Conservation (phyloP, 805 yeast genomes). For the Yarrowia yakushimensis region DNA sequence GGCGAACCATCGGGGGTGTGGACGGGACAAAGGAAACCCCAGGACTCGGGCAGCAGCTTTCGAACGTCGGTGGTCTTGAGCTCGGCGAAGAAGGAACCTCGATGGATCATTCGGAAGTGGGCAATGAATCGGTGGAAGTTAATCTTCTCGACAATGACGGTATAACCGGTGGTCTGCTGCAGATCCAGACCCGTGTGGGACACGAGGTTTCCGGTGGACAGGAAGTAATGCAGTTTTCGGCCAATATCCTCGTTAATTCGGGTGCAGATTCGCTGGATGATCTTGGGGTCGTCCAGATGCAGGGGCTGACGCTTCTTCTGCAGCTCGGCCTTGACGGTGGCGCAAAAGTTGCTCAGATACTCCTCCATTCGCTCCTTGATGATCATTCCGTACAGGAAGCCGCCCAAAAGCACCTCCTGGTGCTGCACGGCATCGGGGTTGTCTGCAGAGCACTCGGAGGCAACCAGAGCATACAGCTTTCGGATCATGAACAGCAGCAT, state of each 20-base stretch:
- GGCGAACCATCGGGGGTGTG: conserved; percentile 99
- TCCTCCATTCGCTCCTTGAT: conserved; percentile 95
- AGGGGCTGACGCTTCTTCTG: conserved; percentile 67
- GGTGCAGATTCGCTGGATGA: conserved; percentile 71
- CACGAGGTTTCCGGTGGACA: conserved; percentile 95
- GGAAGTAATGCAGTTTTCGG: conserved; percentile 85
- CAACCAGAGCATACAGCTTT: conserved; percentile 89
- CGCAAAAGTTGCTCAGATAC: conserved; percentile 66
- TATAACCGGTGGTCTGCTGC: conserved; percentile 96
- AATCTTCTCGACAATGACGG: conserved; percentile 98
- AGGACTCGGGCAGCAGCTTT: conserved; percentile 92
- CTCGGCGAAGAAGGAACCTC: conserved; percentile 99
- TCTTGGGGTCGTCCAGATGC: conserved; percentile 78
- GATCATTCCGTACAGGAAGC: conserved; percentile 94
- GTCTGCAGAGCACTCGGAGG: conserved; percentile 95
- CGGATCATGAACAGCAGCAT: conserved; percentile 91
- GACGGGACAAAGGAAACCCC: conserved; percentile 99
- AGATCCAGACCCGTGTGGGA: conserved; percentile 96
- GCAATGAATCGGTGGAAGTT: conserved; percentile 94
- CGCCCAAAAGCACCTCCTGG: conserved; percentile 94
- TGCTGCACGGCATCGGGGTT: conserved; percentile 99
- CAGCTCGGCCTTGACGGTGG: conserved; percentile 75
- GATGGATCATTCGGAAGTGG: conserved; percentile 99
- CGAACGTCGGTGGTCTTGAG: conserved; percentile 96
- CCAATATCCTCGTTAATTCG: conserved; percentile 92